phyloP scores from a whole-genome alignment of 2,329 filamentous ascomycete genomes.

The Lojkania enalia region DNA sequence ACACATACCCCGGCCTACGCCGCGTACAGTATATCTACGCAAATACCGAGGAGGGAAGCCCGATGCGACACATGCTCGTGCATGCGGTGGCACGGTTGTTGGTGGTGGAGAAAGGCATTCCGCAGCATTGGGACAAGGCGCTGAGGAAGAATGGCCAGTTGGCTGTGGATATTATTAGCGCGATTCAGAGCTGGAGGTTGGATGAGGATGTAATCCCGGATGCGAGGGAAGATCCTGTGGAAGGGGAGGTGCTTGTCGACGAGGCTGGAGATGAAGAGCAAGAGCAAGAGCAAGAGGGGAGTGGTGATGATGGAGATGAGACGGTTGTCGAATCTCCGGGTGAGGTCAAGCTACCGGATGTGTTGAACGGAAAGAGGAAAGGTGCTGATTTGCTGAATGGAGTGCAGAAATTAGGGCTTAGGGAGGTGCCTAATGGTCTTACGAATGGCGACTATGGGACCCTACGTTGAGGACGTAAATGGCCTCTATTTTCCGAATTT shows the following conservation, averaged over 20 bases:
- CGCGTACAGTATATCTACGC: constrained; percentile 58
- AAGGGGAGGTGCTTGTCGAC: constrained; percentile 42
- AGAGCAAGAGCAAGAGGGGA: constrained; percentile 17
- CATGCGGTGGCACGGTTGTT: constrained; percentile 55
- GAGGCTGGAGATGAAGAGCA: constrained; percentile 30
- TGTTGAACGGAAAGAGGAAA: constrained; percentile 19
- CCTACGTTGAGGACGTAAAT: constrained; percentile 14
- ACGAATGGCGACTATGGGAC: constrained; percentile 35
- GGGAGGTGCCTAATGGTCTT: constrained; percentile 36
- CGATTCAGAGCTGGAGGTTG: constrained; percentile 59
- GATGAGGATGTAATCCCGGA: constrained; percentile 55
- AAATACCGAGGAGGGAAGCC: constrained; percentile 51
- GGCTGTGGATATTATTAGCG: constrained; percentile 58
- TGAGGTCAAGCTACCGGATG: constrained; percentile 12
- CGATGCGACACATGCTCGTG: constrained; percentile 56
- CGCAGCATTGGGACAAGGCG: constrained; percentile 58
- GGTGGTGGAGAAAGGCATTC: constrained; percentile 54
- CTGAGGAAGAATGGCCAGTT: constrained; percentile 59
- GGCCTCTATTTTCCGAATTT: not conserved
- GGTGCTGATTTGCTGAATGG: constrained; percentile 23
- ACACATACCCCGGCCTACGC: constrained; percentile 56
- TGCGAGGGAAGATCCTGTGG: constrained; percentile 49
- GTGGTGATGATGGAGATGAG: constrained; percentile 18
- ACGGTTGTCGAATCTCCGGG: constrained; percentile 29
- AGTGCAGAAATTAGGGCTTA: constrained; percentile 32